Base-by-base conservation (phyloP, 352 stramenopile genomes). In the Blastocystis sp. region DNA sequence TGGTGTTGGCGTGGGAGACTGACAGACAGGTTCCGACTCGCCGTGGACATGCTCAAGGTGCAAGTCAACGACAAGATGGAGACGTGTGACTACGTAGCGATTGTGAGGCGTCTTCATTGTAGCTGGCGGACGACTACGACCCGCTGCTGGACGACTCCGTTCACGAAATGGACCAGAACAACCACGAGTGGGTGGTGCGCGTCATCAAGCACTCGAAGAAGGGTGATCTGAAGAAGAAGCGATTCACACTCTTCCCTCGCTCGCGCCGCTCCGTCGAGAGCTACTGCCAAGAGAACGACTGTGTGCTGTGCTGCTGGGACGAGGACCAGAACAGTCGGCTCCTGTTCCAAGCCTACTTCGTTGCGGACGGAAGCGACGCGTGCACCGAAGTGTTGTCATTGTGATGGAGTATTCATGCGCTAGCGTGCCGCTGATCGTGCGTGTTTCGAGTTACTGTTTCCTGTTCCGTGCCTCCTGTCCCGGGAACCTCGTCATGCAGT, bases 81-180 rank as follows among this genome's bases (percentile, higher is more conserved):
- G 31, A 41, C 16, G 10, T 62, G 39, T 62, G 19, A 80, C 55
- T 80, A 62, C 31, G 69, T 80, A 37, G 1, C 19, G 6, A n/a
- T 26, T 50, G 29, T 31, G 37, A 1, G 2, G 37, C 2, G 21
- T n/a, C 6, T 13, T 80, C 1, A 62, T 3, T 21, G 31, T 61
- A 80, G 69, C 26, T 80, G 55, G 39, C 29, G 35, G 69, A 80
- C 55, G 45, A 80, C 35, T 80, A 80, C 24, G 69, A 80, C 33
- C 69, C 69, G 55, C 69, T 80, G n/a, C 69, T 80, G 0, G 69
- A 80, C 50, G 69, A 80, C 31, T 62, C 45, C 2, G 31, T 80
- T 24, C 35, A 80, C n/a, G 9, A 16, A 4, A 62, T 80, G 69
- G 31, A 61, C 13, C 33, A 80, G 60, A 31, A 62, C 3, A 80